Conservation (phyloP, 257 asterid genomes). For the Solanum tarijense region DNA sequence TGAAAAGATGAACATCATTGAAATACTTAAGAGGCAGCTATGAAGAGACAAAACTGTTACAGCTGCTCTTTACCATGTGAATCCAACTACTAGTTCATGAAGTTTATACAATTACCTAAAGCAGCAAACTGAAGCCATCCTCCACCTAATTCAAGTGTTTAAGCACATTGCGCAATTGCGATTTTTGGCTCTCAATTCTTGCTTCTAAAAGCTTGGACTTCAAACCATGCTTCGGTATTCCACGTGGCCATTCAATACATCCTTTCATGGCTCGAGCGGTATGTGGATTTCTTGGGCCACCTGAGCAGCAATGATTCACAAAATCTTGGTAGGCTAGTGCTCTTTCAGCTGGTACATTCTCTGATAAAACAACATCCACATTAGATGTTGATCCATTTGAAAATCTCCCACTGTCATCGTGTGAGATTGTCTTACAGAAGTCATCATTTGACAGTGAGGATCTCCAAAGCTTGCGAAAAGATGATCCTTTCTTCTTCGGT, state of each 20-base stretch:
- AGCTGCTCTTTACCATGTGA: background rate
- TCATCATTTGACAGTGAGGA: constrained; percentile 5
- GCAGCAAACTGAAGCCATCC: background rate
- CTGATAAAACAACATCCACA: constrained; percentile 5
- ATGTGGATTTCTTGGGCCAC: constrained; percentile 31
- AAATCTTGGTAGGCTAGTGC: background rate
- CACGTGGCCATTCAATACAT: constrained; percentile 46
- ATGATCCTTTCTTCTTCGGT: constrained; percentile 13
- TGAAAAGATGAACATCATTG: background rate
- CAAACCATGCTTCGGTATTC: constrained; percentile 13
- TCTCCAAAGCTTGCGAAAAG: constrained; percentile 13
- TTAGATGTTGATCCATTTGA: constrained; percentile 13
- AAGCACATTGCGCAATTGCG: constrained; percentile 15
- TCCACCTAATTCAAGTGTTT: constrained; percentile 14
- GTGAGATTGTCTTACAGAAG: background rate
- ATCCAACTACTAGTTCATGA: background rate
- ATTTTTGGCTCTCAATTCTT: constrained; percentile 28
- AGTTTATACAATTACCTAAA: background rate
- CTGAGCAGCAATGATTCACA: constrained; percentile 7
- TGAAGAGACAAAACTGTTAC: background rate
- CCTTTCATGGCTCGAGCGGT: constrained; percentile 48
- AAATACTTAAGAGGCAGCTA: background rate
- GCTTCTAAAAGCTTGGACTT: constrained; percentile 23
- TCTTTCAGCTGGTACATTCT: background rate
- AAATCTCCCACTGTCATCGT: constrained; percentile 8